Percentiles rank a stretch among this genome's conserved stretches.
These are phyloP conservation scores for Blastobotrys serpentis DNA, from an alignment of 1,139 yeast species.

Conservation along the genomic window DNA sequence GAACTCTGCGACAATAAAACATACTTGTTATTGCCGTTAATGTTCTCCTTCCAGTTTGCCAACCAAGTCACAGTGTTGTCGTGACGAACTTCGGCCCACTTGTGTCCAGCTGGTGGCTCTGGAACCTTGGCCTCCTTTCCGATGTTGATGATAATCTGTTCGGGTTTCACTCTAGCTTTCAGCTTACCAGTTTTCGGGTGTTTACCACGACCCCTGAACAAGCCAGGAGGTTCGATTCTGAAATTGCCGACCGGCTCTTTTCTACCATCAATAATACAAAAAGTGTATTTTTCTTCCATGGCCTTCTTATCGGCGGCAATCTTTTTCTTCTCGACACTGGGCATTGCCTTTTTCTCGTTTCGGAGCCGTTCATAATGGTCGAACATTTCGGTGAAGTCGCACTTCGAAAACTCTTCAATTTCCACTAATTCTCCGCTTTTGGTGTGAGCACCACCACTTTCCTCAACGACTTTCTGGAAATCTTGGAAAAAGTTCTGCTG, in stretches of 20 bases:
- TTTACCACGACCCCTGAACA: slow-evolving; percentile 94
- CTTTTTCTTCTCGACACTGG: slow-evolving; percentile 70
- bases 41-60: slow-evolving; percentile 96
- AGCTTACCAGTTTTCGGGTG: slow-evolving; percentile 94
- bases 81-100: slow-evolving; percentile 86
- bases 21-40: slow-evolving; percentile 78
- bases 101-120: slow-evolving; percentile 79
- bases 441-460: slow-evolving; percentile 57
- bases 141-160: slow-evolving; percentile 81
- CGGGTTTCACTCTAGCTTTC: slow-evolving; percentile 70
- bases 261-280: slow-evolving; percentile 80
- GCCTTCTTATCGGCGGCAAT: slow-evolving; percentile 70
- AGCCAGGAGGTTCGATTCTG: slow-evolving; percentile 92
- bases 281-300: slow-evolving; percentile 76
- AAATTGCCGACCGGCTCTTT: slow-evolving; percentile 92
- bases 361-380: slow-evolving; percentile 68
- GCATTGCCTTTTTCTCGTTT: slow-evolving; percentile 67
- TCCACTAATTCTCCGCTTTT: slow-evolving; percentile 42
- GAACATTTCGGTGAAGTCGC: slow-evolving; percentile 77
- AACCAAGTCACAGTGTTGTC: slow-evolving; percentile 94
- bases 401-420: slow-evolving; percentile 60
- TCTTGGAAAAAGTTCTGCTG: slow-evolving; percentile 85
- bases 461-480: slow-evolving; percentile 65
- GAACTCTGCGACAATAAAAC: slow-evolving; percentile 92
- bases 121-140: slow-evolving; percentile 75